Base-by-base conservation (phyloP, 2,329 filamentous ascomycete species). In the Leptographium flavum region DNA sequence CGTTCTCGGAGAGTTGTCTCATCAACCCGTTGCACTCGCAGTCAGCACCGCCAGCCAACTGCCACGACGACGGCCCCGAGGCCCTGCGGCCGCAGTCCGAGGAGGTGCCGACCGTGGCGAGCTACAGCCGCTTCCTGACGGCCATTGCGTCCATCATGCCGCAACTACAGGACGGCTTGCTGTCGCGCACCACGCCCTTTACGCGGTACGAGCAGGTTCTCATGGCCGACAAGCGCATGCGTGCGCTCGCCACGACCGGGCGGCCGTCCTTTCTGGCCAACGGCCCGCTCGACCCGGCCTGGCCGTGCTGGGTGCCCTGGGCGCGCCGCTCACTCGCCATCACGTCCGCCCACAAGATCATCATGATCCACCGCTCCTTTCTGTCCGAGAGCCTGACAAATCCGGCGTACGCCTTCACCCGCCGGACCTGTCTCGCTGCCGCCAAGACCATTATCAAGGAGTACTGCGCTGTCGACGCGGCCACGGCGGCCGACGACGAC, bases 1-100 rank as follows among this genome's bases (percentile, higher is more conserved):
- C 61, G 2, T 65, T 65, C 45, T 62, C 61, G 13, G 61, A 64
- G 43, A 61, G 57, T 30, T 65, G 64, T 47, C 58, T 59, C 22
- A 58, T 64, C 41, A 58, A 58, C 17, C 61, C 61, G 2, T 53
- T 57, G 39, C 59, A 63, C 46, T 61, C 55, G 14, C 59, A 54
- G 2, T 60, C 60, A 1, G 52, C 52, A 11, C 53, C 54, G 9
- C 62, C 62, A 1, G 37, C 50, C 32, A 65, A 65, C 40, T 58
- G 58, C 28, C 53, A 63, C 43, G 63, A 65, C 32, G 56, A 63
- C 19, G 42, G 27, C 22, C 19, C 27, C 13, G 19, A 13, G 5
- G 8, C 19, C 9, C 23, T 54, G 28, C 32, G 44, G 7, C 22
- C 49, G 2, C 45, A 50, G 8, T 49, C 52, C 4, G 45, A 49